A percentile compares a stretch with the other conserved stretches of the same genome.
Evolutionary conservation across 345 rosid genomes (phyloP).

Genomic region (Arabis hirsuta): DNA sequence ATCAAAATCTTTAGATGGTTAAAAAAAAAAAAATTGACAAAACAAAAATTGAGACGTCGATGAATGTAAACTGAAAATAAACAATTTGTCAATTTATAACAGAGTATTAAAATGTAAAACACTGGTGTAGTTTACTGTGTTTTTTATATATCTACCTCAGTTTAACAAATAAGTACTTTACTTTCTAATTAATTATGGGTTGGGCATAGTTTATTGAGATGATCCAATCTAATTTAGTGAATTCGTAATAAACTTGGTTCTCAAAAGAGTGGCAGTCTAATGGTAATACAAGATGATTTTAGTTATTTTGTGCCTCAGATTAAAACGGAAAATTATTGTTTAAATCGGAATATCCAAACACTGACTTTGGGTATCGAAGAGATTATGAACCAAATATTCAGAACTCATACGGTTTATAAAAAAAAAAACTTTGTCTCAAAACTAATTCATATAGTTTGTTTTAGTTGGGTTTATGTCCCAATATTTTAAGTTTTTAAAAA

Average conservation of each 20-base stretch:
- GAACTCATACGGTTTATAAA: no score
- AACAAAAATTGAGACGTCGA: not conserved
- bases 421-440: no score
- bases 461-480: not conserved
- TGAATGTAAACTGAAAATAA: not conserved
- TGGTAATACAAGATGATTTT: no score
- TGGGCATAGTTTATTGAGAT: not conserved
- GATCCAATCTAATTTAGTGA: not conserved
- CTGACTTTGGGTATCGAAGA: no score
- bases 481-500: not conserved
- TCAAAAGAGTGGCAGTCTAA: no score
- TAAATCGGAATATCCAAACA: no score
- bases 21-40: not conserved
- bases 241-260: not conserved
- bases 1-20: no score
- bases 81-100: not conserved
- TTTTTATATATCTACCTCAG: not conserved
- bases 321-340: no score
- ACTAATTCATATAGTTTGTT: not conserved
- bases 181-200: not conserved
- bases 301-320: no score
- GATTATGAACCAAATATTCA: no score
- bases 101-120: not conserved
- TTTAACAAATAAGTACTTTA: not conserved
- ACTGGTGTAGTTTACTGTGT: not conserved